A percentile compares a stretch with the other conserved stretches of the same genome.
These are phyloP conservation scores for Globisporangium cylindrosporum DNA, from an alignment of 352 stramenopile species.

Conservation along the genomic window DNA sequence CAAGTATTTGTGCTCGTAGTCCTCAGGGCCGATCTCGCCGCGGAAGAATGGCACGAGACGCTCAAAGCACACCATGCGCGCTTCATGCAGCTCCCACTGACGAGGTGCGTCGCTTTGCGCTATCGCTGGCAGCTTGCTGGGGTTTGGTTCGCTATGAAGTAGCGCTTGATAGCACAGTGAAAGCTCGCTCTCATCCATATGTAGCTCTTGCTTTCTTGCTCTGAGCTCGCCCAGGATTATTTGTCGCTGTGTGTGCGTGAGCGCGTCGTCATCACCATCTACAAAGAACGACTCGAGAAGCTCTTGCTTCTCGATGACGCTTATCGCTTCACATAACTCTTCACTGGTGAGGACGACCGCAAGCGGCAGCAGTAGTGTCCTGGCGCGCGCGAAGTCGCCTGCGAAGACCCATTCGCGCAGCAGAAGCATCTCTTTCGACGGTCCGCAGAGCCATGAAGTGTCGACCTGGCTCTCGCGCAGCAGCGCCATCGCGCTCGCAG, in stretches of 20 bases:
- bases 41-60: constrained; percentile 45
- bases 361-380: constrained; percentile 41
- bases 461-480: constrained; percentile 57
- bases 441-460: constrained; percentile 51
- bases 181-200: constrained; percentile 15
- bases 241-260: not conserved
- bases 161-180: constrained; percentile 15
- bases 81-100: constrained; percentile 27
- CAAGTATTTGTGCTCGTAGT: constrained; percentile 52
- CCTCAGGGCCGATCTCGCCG: constrained; percentile 26
- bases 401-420: constrained; percentile 56
- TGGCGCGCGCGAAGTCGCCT: constrained; percentile 37
- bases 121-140: not conserved
- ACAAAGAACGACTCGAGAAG: constrained; percentile 29
- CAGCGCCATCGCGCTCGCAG: constrained; percentile 38
- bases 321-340: constrained; percentile 18
- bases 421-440: constrained; percentile 38
- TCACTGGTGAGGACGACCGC: constrained; percentile 11
- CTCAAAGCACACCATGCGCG: constrained; percentile 47
- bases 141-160: not conserved
- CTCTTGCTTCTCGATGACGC: constrained; percentile 37
- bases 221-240: constrained; percentile 18
- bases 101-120: not conserved
- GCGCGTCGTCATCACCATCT: not conserved
- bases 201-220: not conserved